Evolutionary conservation across 495 filamentous ascomycete species (phyloP), one percentile per base, ranked within the genome.

Genomic region (Annulohypoxylon moriforme): DNA sequence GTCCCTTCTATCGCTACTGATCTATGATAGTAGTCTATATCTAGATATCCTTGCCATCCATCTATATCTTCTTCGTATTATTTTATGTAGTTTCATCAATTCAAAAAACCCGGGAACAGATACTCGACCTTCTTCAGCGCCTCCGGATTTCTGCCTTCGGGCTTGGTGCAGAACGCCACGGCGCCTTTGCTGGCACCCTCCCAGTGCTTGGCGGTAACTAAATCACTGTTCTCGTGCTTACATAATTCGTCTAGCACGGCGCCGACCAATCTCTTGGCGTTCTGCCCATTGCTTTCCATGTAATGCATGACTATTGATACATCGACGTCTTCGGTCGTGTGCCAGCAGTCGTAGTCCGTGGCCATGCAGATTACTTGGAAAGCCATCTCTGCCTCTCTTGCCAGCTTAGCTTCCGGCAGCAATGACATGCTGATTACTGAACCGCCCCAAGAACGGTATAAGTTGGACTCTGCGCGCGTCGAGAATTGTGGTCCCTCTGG

Each of bases 281-380:
- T 99, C 67, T 88, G 84, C 47, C 91, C 85, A 79, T 99, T 99
- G 60, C 92, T 90, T 71, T 89, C 90, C 96, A 99, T 99, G 80
- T 98, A 91, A 47, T 88, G 91, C 91, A 98, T 95, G 13, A 99
- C 96, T 91, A 97, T 97, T 77, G 93, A 93, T 7, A 99, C 96
- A 67, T 92, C 94, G 34, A 99, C 96, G 44, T 90, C 91, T 49
- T 87, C 89, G 4, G 84, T 84, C 31, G 80, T 82, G 77, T 92
- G 92, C 96, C 96, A 98, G 87, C 94, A 97, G 81, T 99, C 96
- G 75, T 99, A 99, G 82, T 99, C 96, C 22, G 96, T 99, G 27
- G 92, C 90, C 96, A 99, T 99, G 85, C 95, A 98, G 72, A 99
- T 95, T 88, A 98, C 95, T 83, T 95, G 93, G 77, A 97, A 98